These are phyloP conservation scores for Patellifolia procumbens DNA, from an alignment of 179 eudicot genomes.

Conservation along the genomic window DNA sequence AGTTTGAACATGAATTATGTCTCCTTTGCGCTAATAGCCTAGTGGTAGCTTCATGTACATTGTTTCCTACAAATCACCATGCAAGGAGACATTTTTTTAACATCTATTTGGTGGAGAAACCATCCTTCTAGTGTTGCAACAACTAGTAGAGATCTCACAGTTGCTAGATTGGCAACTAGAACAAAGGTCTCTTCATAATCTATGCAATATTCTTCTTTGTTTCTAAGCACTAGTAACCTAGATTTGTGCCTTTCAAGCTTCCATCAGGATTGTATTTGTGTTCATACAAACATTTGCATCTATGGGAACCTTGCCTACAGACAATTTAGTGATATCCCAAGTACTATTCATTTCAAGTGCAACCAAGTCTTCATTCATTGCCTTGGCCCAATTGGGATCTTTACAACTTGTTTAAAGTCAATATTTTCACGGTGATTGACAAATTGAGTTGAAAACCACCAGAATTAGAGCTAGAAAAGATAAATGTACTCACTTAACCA, in stretches of 20 bases:
- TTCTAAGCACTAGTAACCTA: not conserved
- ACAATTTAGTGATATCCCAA: not conserved
- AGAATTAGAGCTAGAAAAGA: too few relatives aligned
- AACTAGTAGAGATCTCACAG: too few relatives aligned
- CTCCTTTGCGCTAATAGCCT: not conserved
- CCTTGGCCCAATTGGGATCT: not conserved
- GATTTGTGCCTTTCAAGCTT: not conserved
- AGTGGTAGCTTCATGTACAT: not conserved
- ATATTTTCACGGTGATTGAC: too few relatives aligned
- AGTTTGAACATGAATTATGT: not conserved
- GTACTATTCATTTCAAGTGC: not conserved
- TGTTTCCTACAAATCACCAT: not conserved
- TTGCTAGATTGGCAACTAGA: too few relatives aligned
- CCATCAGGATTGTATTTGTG: not conserved
- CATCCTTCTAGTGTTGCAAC: too few relatives aligned
- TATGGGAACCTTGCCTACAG: not conserved
- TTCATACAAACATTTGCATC: not conserved
- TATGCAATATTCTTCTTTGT: too few relatives aligned
- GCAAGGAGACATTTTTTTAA: too few relatives aligned
- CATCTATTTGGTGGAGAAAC: too few relatives aligned
- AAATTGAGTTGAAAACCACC: too few relatives aligned
- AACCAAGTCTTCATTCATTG: not conserved
- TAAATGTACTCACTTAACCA: too few relatives aligned
- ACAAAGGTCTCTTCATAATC: too few relatives aligned
- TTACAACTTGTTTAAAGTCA: not conserved